Percentiles rank a stretch among this genome's conserved stretches.
Conservation (phyloP, 805 yeast species). For the Sungouiella thailandica region DNA sequence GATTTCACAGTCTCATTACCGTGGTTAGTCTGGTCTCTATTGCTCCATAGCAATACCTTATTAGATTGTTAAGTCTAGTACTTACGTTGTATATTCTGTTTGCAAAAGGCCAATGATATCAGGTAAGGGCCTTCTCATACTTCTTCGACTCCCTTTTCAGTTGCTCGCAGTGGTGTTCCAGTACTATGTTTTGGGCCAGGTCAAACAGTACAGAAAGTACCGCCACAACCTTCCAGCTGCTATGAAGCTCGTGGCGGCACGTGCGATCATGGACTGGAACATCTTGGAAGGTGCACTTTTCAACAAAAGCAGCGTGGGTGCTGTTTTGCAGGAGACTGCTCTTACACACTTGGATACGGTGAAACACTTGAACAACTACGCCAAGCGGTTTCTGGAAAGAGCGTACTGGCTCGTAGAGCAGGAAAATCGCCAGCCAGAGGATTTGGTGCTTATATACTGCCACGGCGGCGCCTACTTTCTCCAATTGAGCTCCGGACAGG, state of each 20-base stretch:
- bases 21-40: too few species aligned
- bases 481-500: not conserved
- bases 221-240: not conserved
- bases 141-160: not conserved
- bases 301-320: not conserved
- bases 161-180: not conserved
- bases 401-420: slow-evolving; percentile 1
- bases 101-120: too few species aligned
- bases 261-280: not conserved
- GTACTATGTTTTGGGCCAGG: not conserved
- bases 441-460: slow-evolving; percentile 1
- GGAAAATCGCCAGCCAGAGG: not conserved
- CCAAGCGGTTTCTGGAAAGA: not conserved
- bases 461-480: slow-evolving; percentile 2
- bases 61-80: too few species aligned
- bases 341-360: not conserved
- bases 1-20: too few species aligned
- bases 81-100: too few species aligned
- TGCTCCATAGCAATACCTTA: too few species aligned
- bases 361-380: not conserved
- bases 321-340: not conserved
- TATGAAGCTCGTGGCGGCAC: not conserved
- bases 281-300: not conserved
- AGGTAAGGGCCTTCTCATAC: too few species aligned
- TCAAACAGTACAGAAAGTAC: not conserved